Evolutionary conservation across 2,329 filamentous ascomycete genomes (phyloP), one percentile per base, ranked within the genome.

Genomic region (Lecanicillium sp.): DNA sequence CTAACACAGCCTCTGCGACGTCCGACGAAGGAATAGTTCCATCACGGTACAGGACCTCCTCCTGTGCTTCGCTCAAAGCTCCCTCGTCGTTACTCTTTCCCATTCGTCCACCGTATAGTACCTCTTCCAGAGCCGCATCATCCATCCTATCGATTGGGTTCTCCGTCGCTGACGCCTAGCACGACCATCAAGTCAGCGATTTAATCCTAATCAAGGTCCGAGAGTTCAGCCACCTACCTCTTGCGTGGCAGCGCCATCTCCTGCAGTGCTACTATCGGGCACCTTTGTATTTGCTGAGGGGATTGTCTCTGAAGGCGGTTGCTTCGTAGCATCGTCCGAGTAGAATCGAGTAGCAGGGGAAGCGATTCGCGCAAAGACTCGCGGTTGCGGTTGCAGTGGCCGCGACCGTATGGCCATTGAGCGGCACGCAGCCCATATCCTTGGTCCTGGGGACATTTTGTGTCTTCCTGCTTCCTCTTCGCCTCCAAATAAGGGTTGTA

Each of bases 61-160:
- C 60, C 51, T 71, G 68, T 8, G 62, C 66, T 13, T 53, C 48
- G 35, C 62, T 67, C 46, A 68, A 48, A 7, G 56, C 60, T 17
- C 55, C 58, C 17, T 60, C 48, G 4, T 43, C 33, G 12, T 51
- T 41, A 36, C 53, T 59, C 18, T 51, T 52, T 8, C 48, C 47
- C 13, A 47, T 46, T 22, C 57, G 55, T 5, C 60, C 58, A 31
- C 61, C 60, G 35, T 56, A 63, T 22, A 63, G 48, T 15, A 63
- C 48, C 37, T 62, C 48, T 37, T 62, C 59, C 18, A 63, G 52
- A 9, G 53, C 51, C 30, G 56, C 55, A 48, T 63, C 60, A 42
- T 62, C 58, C 8, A 64, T 41, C 11, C 46, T 32, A 9, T 53
- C 47, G 16, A 49, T 44, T 11, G 44, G 43, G 27, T 50, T 48